phyloP scores from a whole-genome alignment of 345 rosid species.

The Dipteronia dyeriana region DNA sequence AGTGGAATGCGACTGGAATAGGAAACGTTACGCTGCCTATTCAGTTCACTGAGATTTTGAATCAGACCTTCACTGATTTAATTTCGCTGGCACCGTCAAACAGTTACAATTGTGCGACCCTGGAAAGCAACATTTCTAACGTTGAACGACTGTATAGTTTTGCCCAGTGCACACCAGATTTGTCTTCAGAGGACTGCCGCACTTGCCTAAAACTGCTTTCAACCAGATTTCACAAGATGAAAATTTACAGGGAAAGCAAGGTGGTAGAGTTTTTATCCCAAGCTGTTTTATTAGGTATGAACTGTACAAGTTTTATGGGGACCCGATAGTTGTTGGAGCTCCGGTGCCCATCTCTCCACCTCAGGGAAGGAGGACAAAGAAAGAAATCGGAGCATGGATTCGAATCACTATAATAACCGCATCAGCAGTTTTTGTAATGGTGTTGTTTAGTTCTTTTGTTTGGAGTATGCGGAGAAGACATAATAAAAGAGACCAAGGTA shows the following conservation, averaged over 20 bases:
- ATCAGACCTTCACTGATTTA: neutral
- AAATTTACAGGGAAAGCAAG: neutral
- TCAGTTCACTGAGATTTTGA: neutral
- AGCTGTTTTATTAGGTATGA: conserved; percentile 24
- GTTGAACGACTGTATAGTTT: neutral
- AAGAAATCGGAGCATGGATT: neutral
- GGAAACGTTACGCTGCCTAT: neutral
- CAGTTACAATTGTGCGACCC: neutral
- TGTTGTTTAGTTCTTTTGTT: neutral
- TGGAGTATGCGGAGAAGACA: conserved; percentile 9
- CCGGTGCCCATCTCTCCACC: neutral
- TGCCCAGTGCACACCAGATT: conserved; percentile 26
- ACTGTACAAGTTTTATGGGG: neutral
- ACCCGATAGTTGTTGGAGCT: neutral
- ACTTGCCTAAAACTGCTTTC: neutral
- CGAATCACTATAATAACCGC: conserved; percentile 12
- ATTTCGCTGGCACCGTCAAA: neutral
- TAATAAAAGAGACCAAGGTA: neutral
- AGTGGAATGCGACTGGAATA: neutral
- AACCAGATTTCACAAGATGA: neutral
- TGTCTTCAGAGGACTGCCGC: neutral
- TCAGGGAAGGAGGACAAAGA: neutral
- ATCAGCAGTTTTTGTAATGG: neutral
- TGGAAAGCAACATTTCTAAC: neutral
- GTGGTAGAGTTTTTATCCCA: conserved; percentile 7